Base-by-base conservation (phyloP, 106 monocot species). In the Allium sativum region DNA sequence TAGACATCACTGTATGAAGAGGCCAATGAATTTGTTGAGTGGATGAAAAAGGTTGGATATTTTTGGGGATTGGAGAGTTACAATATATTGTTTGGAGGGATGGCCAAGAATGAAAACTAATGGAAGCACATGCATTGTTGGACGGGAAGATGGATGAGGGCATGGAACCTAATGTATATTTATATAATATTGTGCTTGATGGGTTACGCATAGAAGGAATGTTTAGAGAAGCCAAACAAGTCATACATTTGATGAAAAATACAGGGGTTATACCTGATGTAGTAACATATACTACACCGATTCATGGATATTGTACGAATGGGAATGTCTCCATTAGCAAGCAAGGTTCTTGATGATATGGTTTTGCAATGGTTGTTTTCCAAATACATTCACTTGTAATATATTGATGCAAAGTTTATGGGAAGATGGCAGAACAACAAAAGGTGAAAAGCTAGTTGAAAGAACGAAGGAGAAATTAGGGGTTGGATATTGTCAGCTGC, bases 401-500 rank as follows among this genome's bases (percentile, higher is more conserved):
- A 80, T 96, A 18, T 69, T 96, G 59, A 53, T 96, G 59, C 77
- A 88, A 56, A 96, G 96, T 70, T 64, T 96, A 13, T 88, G 79
- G 84, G 84, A 82, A 76, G 84, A 91, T 74, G 96, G 87, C 11
- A 87, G 76, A 67, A 72, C 47, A 17, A 20, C n/a, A 19, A 91
- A 91, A 76, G 96, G 84, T 12, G 91, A 91, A 18, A 56, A 44
- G 8, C 61, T 96, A 40, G 56, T 91, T 56, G 61, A 82, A 55
- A 84, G 80, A 72, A 96, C 91, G 96, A 96, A 80, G 52, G 84
- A 82, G 69, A 87, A 88, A 69, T 40, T 81, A 72, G 67, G 66
- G 76, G 13, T 80, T 91, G 19, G 84, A 88, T 72, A 84, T 75
- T 14, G 80, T 88, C 22, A 88, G 77, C 44, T 96, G 96, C 68